Evolutionary conservation across 2,329 filamentous ascomycete species (phyloP).

Genomic region (Pestalotiopsis sp.): DNA sequence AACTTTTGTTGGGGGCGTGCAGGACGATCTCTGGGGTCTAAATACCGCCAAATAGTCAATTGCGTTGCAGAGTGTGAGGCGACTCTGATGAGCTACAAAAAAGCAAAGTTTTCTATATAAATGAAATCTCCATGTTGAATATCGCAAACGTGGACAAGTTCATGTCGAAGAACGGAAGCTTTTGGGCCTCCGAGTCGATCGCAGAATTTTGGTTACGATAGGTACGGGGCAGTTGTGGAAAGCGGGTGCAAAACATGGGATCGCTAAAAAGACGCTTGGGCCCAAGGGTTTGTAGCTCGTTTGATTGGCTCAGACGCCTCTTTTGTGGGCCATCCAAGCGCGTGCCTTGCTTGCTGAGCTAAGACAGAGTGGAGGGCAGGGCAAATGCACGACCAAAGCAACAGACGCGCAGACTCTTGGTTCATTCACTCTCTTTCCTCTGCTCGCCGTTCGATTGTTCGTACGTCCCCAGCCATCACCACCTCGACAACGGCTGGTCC

Average conservation of each 20-base stretch:
- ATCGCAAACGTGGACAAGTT: conserved; percentile 14
- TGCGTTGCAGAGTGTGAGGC: conserved; percentile 20
- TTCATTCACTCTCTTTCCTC: background rate
- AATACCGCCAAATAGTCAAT: conserved; percentile 27
- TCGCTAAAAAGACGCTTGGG: conserved; percentile 15
- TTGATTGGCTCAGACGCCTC: conserved; percentile 26
- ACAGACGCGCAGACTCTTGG: conserved; percentile 5
- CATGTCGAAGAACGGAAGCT: conserved; percentile 30
- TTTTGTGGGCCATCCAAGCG: conserved; percentile 1
- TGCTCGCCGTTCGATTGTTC: background rate
- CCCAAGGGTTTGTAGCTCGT: conserved; percentile 4
- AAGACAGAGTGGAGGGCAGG: conserved; percentile 8
- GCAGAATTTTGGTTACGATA: conserved; percentile 28
- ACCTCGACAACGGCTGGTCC: background rate
- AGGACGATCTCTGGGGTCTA: conserved; percentile 8
- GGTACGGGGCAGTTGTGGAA: conserved; percentile 8
- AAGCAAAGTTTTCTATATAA: conserved; percentile 11
- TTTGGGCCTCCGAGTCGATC: conserved; percentile 29
- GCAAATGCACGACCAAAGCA: background rate
- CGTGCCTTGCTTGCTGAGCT: conserved; percentile 17
- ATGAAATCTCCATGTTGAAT: conserved; percentile 13
- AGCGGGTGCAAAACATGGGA: conserved; percentile 10
- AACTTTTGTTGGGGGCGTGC: conserved; percentile 18
- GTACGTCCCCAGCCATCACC: background rate
- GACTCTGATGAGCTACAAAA: conserved; percentile 19